Evolutionary conservation across 2,329 filamentous ascomycete species (phyloP).

Genomic region (Neocucurbitaria cava): DNA sequence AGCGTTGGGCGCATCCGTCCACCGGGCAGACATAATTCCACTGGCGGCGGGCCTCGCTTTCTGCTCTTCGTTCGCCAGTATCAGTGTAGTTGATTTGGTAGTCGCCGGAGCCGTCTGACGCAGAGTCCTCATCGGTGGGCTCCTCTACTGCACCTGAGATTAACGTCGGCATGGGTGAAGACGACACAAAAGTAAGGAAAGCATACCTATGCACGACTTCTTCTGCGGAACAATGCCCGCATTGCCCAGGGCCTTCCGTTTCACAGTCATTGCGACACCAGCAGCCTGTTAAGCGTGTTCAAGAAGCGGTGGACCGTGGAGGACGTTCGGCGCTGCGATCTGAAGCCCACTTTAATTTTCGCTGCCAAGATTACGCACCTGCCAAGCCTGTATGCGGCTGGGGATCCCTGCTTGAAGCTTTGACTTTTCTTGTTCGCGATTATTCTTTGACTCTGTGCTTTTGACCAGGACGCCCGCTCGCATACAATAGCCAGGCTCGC

Average conservation of each 20-base stretch:
- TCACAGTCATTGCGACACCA: slow-evolving; percentile 30
- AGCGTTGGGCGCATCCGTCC: slow-evolving; percentile 78
- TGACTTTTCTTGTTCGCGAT: slow-evolving; percentile 22
- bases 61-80: slow-evolving; percentile 34
- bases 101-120: slow-evolving; percentile 34
- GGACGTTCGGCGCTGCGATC: slow-evolving; percentile 1
- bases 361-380: slow-evolving; percentile 28
- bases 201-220: slow-evolving; percentile 35
- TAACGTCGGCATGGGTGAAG: slow-evolving; percentile 5
- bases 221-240: slow-evolving; percentile 21
- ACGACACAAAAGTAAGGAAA: slow-evolving; percentile 6
- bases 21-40: slow-evolving; percentile 81
- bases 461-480: slow-evolving; percentile 9
- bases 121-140: slow-evolving; percentile 17
- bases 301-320: slow-evolving; percentile 14
- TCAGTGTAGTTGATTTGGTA: slow-evolving; percentile 37
- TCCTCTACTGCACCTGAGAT: slow-evolving; percentile 16
- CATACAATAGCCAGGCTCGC: background rate
- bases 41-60: slow-evolving; percentile 59
- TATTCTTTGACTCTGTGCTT: slow-evolving; percentile 18
- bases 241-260: slow-evolving; percentile 32
- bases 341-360: slow-evolving; percentile 25
- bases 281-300: slow-evolving; percentile 5
- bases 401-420: slow-evolving; percentile 15
- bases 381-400: slow-evolving; percentile 17